These are phyloP conservation scores for Hyaloscypha hepaticicola DNA, from an alignment of 495 filamentous ascomycete genomes.

Conservation along the genomic window DNA sequence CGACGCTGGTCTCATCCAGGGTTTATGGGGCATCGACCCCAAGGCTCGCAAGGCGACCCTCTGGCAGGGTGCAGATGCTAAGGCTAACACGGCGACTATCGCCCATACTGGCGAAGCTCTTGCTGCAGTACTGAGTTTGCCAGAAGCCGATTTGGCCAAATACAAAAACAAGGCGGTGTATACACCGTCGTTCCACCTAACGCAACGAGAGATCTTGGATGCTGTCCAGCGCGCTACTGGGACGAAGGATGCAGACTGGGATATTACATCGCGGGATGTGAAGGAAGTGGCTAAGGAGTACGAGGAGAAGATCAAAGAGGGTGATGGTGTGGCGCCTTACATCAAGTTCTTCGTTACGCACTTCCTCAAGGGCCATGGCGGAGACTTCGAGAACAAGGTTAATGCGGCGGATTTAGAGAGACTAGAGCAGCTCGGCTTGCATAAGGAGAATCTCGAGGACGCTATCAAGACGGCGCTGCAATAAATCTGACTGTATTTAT, in stretches of 20 bases:
- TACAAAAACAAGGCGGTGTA: slow-evolving; percentile 10
- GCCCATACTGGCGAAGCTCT: not conserved
- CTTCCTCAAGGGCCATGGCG: not conserved
- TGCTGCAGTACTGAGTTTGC: slow-evolving; percentile 3
- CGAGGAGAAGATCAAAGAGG: not conserved
- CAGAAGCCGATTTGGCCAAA: not conserved
- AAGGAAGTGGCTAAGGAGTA: not conserved
- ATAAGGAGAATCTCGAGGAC: too few relatives aligned
- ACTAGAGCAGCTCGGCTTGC: too few relatives aligned
- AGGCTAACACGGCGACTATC: not conserved
- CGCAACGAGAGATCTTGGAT: slow-evolving; percentile 1
- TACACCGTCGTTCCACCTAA: slow-evolving; percentile 3
- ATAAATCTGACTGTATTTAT: too few relatives aligned
- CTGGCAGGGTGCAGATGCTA: not conserved
- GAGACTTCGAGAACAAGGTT: not conserved
- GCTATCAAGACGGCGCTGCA: too few relatives aligned
- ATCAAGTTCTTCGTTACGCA: not conserved
- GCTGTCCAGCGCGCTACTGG: not conserved
- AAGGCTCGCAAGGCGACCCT: slow-evolving; percentile 1
- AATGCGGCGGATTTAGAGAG: not conserved
- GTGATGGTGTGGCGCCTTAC: not conserved
- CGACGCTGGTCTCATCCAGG: not conserved
- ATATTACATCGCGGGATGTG: not conserved
- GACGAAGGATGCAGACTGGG: slow-evolving; percentile 14
- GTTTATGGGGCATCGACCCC: slow-evolving; percentile 1